Evolutionary conservation across 2,329 filamentous ascomycete species (phyloP).

Genomic region (Trichoderma oligosporum): DNA sequence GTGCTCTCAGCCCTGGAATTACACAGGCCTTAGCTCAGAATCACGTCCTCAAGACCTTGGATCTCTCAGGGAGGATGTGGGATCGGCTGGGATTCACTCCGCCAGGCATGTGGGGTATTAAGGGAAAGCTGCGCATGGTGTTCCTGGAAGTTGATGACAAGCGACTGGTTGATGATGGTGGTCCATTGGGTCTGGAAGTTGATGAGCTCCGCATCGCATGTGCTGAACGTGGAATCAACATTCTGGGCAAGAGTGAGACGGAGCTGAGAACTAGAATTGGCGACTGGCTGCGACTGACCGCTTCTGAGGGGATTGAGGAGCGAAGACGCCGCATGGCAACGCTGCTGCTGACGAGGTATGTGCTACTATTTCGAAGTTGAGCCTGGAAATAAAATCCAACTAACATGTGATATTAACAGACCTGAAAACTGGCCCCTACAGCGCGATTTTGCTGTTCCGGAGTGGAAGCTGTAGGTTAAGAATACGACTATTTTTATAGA

Average conservation of each 20-base stretch:
- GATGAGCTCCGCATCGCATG: constrained; percentile 69
- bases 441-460: constrained; percentile 40
- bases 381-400: not conserved
- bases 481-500: not conserved
- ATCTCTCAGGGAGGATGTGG: constrained; percentile 47
- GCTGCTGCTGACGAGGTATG: constrained; percentile 42
- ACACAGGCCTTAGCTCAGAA: constrained; percentile 30
- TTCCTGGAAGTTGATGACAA: constrained; percentile 69
- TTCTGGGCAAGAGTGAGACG: constrained; percentile 53
- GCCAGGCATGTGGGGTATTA: constrained; percentile 49
- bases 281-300: constrained; percentile 48
- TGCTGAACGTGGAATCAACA: constrained; percentile 62
- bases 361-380: constrained; percentile 1
- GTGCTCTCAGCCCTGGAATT: constrained; percentile 35
- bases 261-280: constrained; percentile 48
- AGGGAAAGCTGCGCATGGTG: constrained; percentile 51
- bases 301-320: constrained; percentile 36
- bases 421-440: constrained; percentile 40
- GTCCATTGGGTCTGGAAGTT: constrained; percentile 49
- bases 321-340: constrained; percentile 38
- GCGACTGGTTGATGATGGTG: constrained; percentile 62
- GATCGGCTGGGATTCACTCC: constrained; percentile 48
- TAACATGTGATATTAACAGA: constrained; percentile 25
- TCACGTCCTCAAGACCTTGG: constrained; percentile 43
- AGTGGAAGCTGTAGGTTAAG: constrained; percentile 37